A percentile compares a stretch with the other conserved stretches of the same genome.
Conservation (phyloP, 177 flowering plant species). For the Vitis hybrid region DNA sequence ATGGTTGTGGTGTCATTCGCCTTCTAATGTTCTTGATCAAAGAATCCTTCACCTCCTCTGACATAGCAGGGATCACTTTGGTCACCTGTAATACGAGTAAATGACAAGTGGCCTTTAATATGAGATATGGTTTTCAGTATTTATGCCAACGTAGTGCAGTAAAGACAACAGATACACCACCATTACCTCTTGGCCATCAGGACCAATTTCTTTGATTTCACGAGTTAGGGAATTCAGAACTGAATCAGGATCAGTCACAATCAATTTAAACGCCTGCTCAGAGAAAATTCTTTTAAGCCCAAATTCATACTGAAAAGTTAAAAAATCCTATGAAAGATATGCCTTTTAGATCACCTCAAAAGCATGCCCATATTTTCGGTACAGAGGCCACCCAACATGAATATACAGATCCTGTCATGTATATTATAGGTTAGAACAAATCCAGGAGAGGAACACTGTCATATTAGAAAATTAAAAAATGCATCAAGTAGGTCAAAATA, state of each 20-base stretch:
- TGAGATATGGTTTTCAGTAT: too few species aligned
- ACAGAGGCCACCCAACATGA: constrained; percentile 91
- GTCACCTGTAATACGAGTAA: constrained; percentile 50
- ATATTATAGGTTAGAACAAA: background rate
- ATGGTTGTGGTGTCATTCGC: constrained; percentile 94
- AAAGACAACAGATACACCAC: background rate
- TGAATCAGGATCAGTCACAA: constrained; percentile 86
- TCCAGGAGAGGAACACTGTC: too few species aligned
- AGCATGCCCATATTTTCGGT: constrained; percentile 92
- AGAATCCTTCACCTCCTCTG: constrained; percentile 85
- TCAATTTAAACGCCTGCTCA: constrained; percentile 80
- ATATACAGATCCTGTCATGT: constrained; percentile 73
- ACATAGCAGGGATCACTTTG: constrained; percentile 75
- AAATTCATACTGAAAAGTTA: background rate
- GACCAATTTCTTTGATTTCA: constrained; percentile 85
- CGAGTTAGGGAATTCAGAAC: constrained; percentile 74
- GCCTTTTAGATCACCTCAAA: constrained; percentile 62
- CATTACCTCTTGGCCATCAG: constrained; percentile 90
- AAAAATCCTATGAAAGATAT: background rate
- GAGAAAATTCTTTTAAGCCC: constrained; percentile 1
- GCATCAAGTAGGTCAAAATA: too few species aligned
- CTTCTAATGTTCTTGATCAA: constrained; percentile 81
- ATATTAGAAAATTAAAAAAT: too few species aligned
- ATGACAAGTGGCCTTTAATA: background rate
- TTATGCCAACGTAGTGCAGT: too few species aligned